Percentiles rank a stretch among this genome's conserved stretches.
Conservation (phyloP, 352 stramenopile genomes). For the Phytophthora pisi region DNA sequence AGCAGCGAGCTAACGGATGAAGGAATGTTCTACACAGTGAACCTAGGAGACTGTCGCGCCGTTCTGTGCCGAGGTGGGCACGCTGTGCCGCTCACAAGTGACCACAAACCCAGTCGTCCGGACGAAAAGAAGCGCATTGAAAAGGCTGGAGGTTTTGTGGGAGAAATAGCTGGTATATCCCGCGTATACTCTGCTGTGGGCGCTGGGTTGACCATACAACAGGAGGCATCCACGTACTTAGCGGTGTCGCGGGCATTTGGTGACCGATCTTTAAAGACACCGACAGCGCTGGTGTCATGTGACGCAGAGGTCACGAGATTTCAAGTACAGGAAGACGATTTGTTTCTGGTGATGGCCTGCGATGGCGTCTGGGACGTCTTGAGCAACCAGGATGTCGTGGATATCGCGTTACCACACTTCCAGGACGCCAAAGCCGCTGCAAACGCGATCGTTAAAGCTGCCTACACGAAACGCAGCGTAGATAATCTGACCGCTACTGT, state of each 20-base stretch:
- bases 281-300: constrained; percentile 52
- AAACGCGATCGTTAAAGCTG: constrained; percentile 57
- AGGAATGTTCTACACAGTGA: constrained; percentile 57
- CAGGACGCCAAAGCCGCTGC: constrained; percentile 49
- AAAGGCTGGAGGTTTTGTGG: constrained; percentile 55
- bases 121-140: constrained; percentile 61
- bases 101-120: constrained; percentile 62
- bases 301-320: constrained; percentile 53
- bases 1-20: background rate
- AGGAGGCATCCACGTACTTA: constrained; percentile 46
- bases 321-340: constrained; percentile 43
- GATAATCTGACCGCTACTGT: constrained; percentile 69
- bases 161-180: constrained; percentile 47
- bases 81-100: constrained; percentile 50
- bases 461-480: constrained; percentile 55
- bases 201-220: constrained; percentile 37
- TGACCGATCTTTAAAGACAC: constrained; percentile 57
- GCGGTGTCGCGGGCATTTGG: constrained; percentile 69
- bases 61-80: constrained; percentile 53
- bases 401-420: constrained; percentile 50
- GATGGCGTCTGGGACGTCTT: constrained; percentile 73
- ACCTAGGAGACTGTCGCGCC: constrained; percentile 68
- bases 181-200: constrained; percentile 61
- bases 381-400: constrained; percentile 61
- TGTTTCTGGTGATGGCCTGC: constrained; percentile 65